Base-by-base conservation (phyloP, 2,329 filamentous ascomycete species). In the Alternaria viburni region DNA sequence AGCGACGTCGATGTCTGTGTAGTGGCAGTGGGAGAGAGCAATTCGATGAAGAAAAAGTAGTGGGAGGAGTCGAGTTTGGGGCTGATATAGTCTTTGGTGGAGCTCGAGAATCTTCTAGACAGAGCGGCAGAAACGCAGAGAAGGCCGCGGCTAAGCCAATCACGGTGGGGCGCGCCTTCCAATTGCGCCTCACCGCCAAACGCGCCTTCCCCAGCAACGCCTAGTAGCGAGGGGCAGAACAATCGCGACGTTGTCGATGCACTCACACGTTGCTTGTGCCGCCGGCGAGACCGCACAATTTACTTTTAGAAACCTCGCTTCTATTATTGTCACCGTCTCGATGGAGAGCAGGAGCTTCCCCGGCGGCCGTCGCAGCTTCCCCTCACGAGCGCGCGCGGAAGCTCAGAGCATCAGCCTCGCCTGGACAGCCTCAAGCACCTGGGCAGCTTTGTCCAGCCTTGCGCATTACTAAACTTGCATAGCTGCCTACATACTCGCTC, bases 51-150 rank as follows among this genome's bases (percentile, higher is more conserved):
- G 69, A 66, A 64, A 59, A 60, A 71, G 46, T 51, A 61, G 63
- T 28, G 59, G 59, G 59, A 47, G 50, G 67, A 59, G 73, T 67
- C 74, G 74, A 73, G 63, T 68, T 70, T 70, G 64, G 57, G 36
- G 67, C 66, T 74, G 64, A 77, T 77, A 77, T 78, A 78, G 62
- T 67, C 66, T 62, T 54, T 69, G 67, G 71, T 72, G 73, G 71
- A 76, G 73, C 71, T 77, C 72, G 69, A 78, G 75, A 78, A 79
- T 76, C 72, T 77, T 77, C 75, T 76, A 77, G 75, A 75, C 69
- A 74, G 65, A 65, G 62, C 66, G 73, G 74, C 72, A 77, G 74
- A 77, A 78, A 65, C 60, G 57, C 67, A 69, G 68, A 71, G 74
- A 77, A 77, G 67, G 61, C 55, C 25, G 36, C 63, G 17, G 65